Evolutionary conservation across 2,329 filamentous ascomycete genomes (phyloP).

Genomic region (Apiospora aurea): DNA sequence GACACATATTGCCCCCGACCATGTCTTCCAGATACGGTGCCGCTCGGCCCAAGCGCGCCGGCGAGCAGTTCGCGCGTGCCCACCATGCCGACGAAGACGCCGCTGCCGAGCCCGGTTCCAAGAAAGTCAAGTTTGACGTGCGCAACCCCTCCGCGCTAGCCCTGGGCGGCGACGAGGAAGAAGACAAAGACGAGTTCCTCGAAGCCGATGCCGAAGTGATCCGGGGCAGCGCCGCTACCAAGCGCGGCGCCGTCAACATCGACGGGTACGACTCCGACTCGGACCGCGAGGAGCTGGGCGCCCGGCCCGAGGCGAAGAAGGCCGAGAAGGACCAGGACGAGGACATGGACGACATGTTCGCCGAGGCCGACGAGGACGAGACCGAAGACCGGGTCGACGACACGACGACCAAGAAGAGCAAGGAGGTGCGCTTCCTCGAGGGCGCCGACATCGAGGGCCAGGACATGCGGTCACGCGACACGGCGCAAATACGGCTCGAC

Average conservation of each 20-base stretch:
- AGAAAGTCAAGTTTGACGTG: slow-evolving; percentile 91
- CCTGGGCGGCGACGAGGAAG: slow-evolving; percentile 70
- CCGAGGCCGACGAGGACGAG: slow-evolving; percentile 67
- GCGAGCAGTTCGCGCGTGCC: slow-evolving; percentile 80
- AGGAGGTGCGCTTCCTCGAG: slow-evolving; percentile 68
- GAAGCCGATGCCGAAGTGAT: slow-evolving; percentile 96
- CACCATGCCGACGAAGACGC: slow-evolving; percentile 66
- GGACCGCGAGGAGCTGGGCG: slow-evolving; percentile 71
- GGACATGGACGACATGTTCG: slow-evolving; percentile 87
- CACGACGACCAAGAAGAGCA: slow-evolving; percentile 64
- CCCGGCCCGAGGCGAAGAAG: slow-evolving; percentile 36
- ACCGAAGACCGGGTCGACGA: slow-evolving; percentile 59
- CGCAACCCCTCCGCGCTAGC: slow-evolving; percentile 94
- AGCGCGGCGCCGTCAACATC: slow-evolving; percentile 93
- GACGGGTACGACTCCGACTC: slow-evolving; percentile 98
- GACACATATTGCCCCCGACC: neutral
- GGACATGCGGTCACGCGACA: slow-evolving; percentile 74
- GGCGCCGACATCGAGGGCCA: slow-evolving; percentile 77
- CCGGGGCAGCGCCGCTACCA: slow-evolving; percentile 76
- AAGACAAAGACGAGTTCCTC: slow-evolving; percentile 68
- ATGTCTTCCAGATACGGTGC: slow-evolving; percentile 68
- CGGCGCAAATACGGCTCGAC: slow-evolving; percentile 72
- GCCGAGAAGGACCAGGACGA: slow-evolving; percentile 53
- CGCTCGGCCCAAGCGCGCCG: slow-evolving; percentile 82
- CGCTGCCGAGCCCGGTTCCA: slow-evolving; percentile 58